These are phyloP conservation scores for Euptelea pleiosperma DNA, from an alignment of 164 flowering plant species.

Conservation along the genomic window DNA sequence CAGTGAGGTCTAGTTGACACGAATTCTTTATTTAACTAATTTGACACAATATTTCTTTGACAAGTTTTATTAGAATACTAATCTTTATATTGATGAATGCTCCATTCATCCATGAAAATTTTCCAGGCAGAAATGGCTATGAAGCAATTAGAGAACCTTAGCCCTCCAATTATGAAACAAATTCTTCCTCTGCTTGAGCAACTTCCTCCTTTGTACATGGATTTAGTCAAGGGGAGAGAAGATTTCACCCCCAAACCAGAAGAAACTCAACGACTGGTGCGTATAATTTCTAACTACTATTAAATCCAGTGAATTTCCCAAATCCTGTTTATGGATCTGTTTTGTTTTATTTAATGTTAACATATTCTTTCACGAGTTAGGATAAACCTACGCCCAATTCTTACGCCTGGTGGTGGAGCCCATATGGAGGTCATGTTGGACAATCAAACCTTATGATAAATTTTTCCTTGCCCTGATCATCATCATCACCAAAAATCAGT, in stretches of 20 bases:
- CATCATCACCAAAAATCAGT: too few relatives aligned
- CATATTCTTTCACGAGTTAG: too few relatives aligned
- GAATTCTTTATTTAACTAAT: too few relatives aligned
- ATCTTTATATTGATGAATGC: not conserved
- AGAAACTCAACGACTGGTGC: conserved; percentile 83
- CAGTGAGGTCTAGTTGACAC: too few relatives aligned
- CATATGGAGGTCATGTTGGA: too few relatives aligned
- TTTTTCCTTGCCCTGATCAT: too few relatives aligned
- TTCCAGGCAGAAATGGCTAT: conserved; percentile 88
- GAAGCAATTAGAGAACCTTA: conserved; percentile 81
- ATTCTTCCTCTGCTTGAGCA: conserved; percentile 91
- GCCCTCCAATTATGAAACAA: conserved; percentile 90
- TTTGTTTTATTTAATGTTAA: not conserved
- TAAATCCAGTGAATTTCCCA: not conserved
- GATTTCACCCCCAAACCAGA: conserved; percentile 92
- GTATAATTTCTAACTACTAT: conserved; percentile 14
- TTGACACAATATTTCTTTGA: too few relatives aligned
- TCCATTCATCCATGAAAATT: conserved; percentile 1
- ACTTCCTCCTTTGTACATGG: conserved; percentile 90
- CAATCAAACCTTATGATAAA: too few relatives aligned
- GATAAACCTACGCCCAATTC: too few relatives aligned
- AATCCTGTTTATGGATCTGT: not conserved
- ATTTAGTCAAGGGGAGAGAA: conserved; percentile 84
- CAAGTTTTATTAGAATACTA: conserved; percentile 1
- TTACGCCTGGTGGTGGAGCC: too few relatives aligned